Evolutionary conservation across 768 basidiomycete genomes (phyloP).

Genomic region (Termitomyces heimii): DNA sequence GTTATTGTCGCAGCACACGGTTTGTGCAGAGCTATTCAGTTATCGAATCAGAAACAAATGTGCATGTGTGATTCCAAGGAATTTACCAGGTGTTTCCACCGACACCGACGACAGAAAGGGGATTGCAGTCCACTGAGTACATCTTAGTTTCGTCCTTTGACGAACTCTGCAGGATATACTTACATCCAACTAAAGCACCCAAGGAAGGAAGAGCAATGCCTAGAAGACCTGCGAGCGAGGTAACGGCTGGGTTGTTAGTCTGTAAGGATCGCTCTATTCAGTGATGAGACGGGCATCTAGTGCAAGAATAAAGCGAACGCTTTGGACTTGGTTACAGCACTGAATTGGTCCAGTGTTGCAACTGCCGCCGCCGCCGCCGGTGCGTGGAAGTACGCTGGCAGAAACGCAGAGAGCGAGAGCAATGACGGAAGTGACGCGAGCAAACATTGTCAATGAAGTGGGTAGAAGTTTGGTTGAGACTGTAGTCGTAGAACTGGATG

Average conservation of each 20-base stretch:
- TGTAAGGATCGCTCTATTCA: background rate
- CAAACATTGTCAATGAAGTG: constrained; percentile 6
- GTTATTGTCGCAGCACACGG: constrained; percentile 16
- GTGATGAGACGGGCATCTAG: background rate
- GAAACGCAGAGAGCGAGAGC: constrained; percentile 8
- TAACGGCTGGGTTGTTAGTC: background rate
- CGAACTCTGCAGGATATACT: background rate
- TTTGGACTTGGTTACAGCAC: constrained; percentile 17
- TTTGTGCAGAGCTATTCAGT: constrained; percentile 4
- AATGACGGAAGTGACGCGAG: constrained; percentile 6
- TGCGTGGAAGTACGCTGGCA: constrained; percentile 10
- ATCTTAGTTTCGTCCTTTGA: background rate
- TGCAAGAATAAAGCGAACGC: background rate
- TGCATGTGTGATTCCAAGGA: background rate
- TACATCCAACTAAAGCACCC: constrained; percentile 8
- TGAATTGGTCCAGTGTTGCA: constrained; percentile 13
- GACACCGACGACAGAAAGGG: constrained; percentile 6
- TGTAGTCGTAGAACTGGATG: background rate
- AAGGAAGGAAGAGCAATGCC: constrained; percentile 4
- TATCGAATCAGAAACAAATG: background rate
- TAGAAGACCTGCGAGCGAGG: background rate
- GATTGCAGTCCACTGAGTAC: constrained; percentile 8
- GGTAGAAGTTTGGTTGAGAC: background rate
- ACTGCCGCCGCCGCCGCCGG: constrained; percentile 1
- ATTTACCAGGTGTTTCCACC: constrained; percentile 11